phyloP scores from a whole-genome alignment of 208 protist genomes.

The Acanthamoeba sp. region DNA sequence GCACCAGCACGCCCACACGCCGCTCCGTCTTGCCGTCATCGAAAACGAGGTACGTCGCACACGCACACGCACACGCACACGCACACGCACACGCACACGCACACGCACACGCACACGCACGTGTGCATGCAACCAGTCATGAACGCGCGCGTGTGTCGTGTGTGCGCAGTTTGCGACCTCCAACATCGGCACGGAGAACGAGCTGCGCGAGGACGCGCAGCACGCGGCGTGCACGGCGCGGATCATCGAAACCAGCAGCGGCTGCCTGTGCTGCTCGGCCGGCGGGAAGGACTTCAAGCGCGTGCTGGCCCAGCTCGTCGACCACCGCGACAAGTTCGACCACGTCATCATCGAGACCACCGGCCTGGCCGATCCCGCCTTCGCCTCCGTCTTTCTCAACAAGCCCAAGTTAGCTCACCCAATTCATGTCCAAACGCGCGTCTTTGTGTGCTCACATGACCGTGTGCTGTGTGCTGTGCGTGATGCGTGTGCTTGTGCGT shows the following conservation, averaged over 20 bases:
- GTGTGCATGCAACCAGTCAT: too few relatives aligned
- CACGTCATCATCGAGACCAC: slow-evolving; percentile 89
- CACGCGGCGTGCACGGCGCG: slow-evolving; percentile 79
- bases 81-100: slow-evolving; percentile 67
- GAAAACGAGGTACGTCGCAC: slow-evolving; percentile 91
- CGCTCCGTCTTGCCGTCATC: slow-evolving; percentile 84
- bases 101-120: slow-evolving; percentile 19
- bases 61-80: slow-evolving; percentile 4
- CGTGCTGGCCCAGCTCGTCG: slow-evolving; percentile 76
- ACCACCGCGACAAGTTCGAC: slow-evolving; percentile 86
- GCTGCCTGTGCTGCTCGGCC: slow-evolving; percentile 33
- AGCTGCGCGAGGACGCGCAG: slow-evolving; percentile 86
- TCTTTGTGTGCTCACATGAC: not conserved
- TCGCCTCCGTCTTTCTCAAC: not conserved
- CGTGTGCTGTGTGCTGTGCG: not conserved
- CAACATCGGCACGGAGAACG: slow-evolving; percentile 22
- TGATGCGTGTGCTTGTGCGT: not conserved
- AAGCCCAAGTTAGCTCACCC: slow-evolving; percentile 1
- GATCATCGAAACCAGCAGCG: slow-evolving; percentile 45
- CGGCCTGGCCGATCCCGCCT: slow-evolving; percentile 87
- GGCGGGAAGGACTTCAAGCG: slow-evolving; percentile 26
- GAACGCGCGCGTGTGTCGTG: slow-evolving; percentile 91
- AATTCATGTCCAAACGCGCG: too few relatives aligned
- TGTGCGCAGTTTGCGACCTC: not conserved
- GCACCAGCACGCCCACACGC: slow-evolving; percentile 75